These are phyloP conservation scores for Aspergillus proliferans DNA, from an alignment of 2,329 filamentous ascomycete species.

Conservation along the genomic window DNA sequence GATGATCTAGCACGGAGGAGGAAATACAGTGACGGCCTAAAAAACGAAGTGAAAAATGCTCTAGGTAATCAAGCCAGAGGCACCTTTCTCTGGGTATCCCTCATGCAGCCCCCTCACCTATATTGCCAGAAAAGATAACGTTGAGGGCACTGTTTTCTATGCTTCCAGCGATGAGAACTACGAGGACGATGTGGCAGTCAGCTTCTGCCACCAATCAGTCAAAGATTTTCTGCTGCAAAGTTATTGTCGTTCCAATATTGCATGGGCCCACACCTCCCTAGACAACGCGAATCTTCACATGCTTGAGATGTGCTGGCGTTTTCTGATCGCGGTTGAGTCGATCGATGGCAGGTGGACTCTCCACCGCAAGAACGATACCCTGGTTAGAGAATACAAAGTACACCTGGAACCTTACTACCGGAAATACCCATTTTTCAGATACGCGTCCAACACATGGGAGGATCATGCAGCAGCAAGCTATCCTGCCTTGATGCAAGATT, in stretches of 20 bases:
- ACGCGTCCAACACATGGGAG: background rate
- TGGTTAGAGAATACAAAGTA: background rate
- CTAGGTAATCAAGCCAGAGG: background rate
- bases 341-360: background rate
- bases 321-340: background rate
- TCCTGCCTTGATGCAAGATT: background rate
- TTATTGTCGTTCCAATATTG: background rate
- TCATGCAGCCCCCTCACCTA: background rate
- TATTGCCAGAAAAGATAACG: background rate
- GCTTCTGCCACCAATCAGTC: background rate
- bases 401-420: background rate
- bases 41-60: background rate
- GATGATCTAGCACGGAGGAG: background rate
- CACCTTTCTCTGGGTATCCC: background rate
- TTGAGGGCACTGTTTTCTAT: no score
- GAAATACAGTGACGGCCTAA: background rate
- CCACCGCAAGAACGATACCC: background rate
- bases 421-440: background rate
- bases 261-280: background rate
- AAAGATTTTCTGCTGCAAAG: background rate
- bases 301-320: background rate
- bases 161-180: no score
- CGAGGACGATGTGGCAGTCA: background rate
- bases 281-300: background rate
- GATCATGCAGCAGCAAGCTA: background rate